A percentile compares a stretch with the other conserved stretches of the same genome.
These are phyloP conservation scores for Spongispora temasekensis DNA, from an alignment of 1,284 basidiomycete genomes.

Conservation along the genomic window DNA sequence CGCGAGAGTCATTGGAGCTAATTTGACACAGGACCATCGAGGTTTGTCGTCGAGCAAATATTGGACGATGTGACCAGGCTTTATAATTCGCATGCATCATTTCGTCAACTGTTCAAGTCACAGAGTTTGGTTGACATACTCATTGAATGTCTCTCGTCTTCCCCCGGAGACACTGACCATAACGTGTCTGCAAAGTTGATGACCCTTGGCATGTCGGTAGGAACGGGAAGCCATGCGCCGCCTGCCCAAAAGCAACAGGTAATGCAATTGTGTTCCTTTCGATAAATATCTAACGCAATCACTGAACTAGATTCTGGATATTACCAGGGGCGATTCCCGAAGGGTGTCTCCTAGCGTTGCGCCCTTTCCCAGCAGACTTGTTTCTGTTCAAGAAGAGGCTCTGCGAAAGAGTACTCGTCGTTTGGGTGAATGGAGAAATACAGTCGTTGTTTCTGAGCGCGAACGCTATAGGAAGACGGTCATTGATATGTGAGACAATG, in stretches of 20 bases:
- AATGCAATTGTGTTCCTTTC: slow-evolving; percentile 4
- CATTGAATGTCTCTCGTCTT: slow-evolving; percentile 62
- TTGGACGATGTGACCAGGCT: slow-evolving; percentile 67
- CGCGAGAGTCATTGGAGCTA: background rate
- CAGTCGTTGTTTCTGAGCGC: slow-evolving; percentile 62
- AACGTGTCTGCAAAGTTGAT: slow-evolving; percentile 64
- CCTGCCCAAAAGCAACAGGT: slow-evolving; percentile 70
- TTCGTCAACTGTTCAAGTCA: slow-evolving; percentile 71
- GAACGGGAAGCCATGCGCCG: slow-evolving; percentile 59
- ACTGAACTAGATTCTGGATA: slow-evolving; percentile 23
- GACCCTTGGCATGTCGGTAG: slow-evolving; percentile 65
- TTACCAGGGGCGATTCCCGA: slow-evolving; percentile 16
- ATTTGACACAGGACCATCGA: slow-evolving; percentile 24
- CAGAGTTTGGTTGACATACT: slow-evolving; percentile 66
- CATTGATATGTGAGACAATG: slow-evolving; percentile 58
- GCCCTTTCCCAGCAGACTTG: slow-evolving; percentile 19
- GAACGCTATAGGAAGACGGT: slow-evolving; percentile 69
- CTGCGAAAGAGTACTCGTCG: slow-evolving; percentile 60
- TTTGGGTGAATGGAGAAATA: slow-evolving; percentile 71
- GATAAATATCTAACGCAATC: slow-evolving; percentile 4
- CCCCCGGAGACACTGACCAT: slow-evolving; percentile 38
- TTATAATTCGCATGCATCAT: slow-evolving; percentile 57
- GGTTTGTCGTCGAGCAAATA: slow-evolving; percentile 35
- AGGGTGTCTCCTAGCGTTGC: background rate
- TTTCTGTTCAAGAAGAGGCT: slow-evolving; percentile 46